Percentiles rank a stretch among this genome's conserved stretches.
phyloP scores from a whole-genome alignment of 305 asterid genomes.

The Plantago lanceolata region DNA sequence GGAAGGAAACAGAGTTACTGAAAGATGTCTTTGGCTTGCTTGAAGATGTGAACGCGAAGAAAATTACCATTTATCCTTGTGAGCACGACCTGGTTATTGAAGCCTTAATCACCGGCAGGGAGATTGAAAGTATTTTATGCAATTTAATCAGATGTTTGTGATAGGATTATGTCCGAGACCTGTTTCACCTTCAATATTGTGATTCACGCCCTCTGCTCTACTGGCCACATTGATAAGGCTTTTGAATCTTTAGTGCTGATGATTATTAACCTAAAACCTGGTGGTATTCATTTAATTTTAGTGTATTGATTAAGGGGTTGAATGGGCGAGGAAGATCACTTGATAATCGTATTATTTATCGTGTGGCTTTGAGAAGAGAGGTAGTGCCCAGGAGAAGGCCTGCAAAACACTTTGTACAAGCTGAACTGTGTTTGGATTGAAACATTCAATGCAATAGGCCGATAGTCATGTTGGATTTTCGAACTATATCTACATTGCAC shows the following conservation, averaged over 20 bases:
- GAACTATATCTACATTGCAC: background rate
- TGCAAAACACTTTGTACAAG: background rate
- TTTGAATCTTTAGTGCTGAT: constrained; percentile 32
- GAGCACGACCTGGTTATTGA: constrained; percentile 47
- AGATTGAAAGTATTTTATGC: constrained; percentile 28
- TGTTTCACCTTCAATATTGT: constrained; percentile 44
- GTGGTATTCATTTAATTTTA: constrained; percentile 45
- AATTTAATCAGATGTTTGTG: constrained; percentile 39
- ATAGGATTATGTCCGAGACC: constrained; percentile 52
- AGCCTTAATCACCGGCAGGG: constrained; percentile 42
- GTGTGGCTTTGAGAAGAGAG: constrained; percentile 51
- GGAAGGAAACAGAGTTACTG: constrained; percentile 34
- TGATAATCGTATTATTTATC: constrained; percentile 43
- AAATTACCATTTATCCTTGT: constrained; percentile 27
- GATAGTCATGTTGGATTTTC: background rate
- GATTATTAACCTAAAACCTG: constrained; percentile 31
- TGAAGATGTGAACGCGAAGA: constrained; percentile 34
- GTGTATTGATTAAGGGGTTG: constrained; percentile 39
- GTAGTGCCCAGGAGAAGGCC: constrained; percentile 49
- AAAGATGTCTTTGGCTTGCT: constrained; percentile 36
- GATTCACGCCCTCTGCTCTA: constrained; percentile 36
- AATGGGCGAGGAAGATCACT: constrained; percentile 33
- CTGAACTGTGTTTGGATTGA: background rate
- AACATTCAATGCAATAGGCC: too few relatives aligned
- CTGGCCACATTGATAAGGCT: constrained; percentile 45